Evolutionary conservation across 352 stramenopile species (phyloP), one percentile per base, ranked within the genome.

Genomic region (Globisporangium polare): DNA sequence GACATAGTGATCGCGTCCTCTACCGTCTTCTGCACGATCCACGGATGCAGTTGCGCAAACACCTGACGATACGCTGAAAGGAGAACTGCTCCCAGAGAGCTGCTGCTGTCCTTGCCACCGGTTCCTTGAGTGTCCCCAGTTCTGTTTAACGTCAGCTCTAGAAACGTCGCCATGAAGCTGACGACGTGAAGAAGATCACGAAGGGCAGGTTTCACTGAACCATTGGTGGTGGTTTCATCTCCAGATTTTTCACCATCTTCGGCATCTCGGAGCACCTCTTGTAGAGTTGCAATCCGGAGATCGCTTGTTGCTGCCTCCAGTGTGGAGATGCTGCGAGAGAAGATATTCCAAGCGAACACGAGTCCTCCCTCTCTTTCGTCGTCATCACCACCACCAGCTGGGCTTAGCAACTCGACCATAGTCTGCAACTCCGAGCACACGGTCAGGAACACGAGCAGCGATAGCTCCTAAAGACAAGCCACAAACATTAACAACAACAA

Each of bases 271-370:
- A 60, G 41, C 5, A 60, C 6, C 10, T 66, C 52, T 31, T 56
- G 52, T 29, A 66, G 9, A 5, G 52, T 61, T 22, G 26, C 60
- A 46, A 18, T 66, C 41, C 53, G 60, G 18, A 66, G 31, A n/a
- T 66, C 60, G 18, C 39, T 13, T 24, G 35, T 46, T 37, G 27
- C 49, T 24, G 54, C 20, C 46, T 67, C 62, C 24, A 67, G 46
- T 20, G 20, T 31, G 18, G 54, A 33, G 45, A 67, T 53, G 8
- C 37, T 33, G 7, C 45, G 53, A 9, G 46, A 49, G 22, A 63
- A 33, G 6, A 24, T 42, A 18, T 67, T 62, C 43, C 56, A 63
- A n/a, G 62, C 62, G n/a, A 67, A 67, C 9, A 63, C n/a, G 17
- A 54, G 41, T 15, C 60, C 60, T 33, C 59, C 52, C 17, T 31